Percentiles rank a stretch among this genome's conserved stretches.
These are phyloP conservation scores for Exophiala bonariae DNA, from an alignment of 2,329 filamentous ascomycete genomes.

Conservation along the genomic window DNA sequence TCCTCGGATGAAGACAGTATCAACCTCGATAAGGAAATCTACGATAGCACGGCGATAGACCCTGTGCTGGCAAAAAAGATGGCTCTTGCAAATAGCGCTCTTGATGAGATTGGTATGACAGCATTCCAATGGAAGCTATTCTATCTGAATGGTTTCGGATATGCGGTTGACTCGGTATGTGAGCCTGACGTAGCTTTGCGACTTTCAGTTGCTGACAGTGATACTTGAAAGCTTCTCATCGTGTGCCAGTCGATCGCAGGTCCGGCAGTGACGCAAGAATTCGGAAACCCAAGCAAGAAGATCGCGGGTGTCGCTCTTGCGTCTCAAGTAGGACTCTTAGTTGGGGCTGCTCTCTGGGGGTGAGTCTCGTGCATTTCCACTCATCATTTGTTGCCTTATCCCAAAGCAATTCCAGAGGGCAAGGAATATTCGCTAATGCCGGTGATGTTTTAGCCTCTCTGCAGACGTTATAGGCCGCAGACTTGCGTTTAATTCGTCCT, in stretches of 20 bases:
- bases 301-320: conserved; percentile 39
- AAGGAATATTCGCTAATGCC: no score
- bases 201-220: conserved; percentile 2
- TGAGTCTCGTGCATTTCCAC: no score
- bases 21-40: conserved; percentile 18
- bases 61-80: conserved; percentile 40
- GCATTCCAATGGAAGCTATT: conserved; percentile 61
- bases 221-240: conserved; percentile 37
- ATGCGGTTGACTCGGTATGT: conserved; percentile 39
- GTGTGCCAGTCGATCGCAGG: conserved; percentile 29
- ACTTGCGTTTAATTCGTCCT: conserved; percentile 66
- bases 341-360: conserved; percentile 63
- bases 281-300: conserved; percentile 18
- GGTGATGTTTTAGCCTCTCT: conserved; percentile 37
- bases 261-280: conserved; percentile 27
- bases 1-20: conserved; percentile 15
- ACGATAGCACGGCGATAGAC: conserved; percentile 30
- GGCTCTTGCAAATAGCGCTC: conserved; percentile 37
- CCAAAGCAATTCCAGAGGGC: no score
- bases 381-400: no score
- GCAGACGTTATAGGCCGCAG: conserved; percentile 68
- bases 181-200: not conserved
- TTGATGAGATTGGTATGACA: conserved; percentile 63
- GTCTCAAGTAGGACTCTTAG: conserved; percentile 41
- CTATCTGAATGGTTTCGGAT: conserved; percentile 62